These are phyloP conservation scores for Corynespora cassiicola DNA, from an alignment of 2,329 filamentous ascomycete genomes.

Conservation along the genomic window DNA sequence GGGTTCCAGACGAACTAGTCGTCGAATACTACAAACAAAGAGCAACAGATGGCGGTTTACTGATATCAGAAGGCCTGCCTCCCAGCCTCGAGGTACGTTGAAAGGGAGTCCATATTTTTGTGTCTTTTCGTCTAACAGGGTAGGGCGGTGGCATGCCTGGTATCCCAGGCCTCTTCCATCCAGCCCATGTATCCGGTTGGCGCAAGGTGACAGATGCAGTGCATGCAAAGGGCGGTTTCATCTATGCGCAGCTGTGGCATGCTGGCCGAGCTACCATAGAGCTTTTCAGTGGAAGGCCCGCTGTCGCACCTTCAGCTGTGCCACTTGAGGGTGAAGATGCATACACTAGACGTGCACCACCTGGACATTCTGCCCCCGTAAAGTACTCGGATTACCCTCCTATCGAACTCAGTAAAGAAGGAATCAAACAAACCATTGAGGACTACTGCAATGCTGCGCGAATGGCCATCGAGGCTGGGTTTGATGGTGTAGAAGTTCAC, in stretches of 20 bases:
- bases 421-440: slow-evolving; percentile 50
- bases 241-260: slow-evolving; percentile 52
- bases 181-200: slow-evolving; percentile 55
- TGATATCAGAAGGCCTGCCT: slow-evolving; percentile 64
- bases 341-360: slow-evolving; percentile 37
- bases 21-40: slow-evolving; percentile 60
- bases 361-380: slow-evolving; percentile 30
- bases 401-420: slow-evolving; percentile 50
- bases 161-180: slow-evolving; percentile 33
- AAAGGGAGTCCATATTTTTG: not conserved
- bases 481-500: slow-evolving; percentile 61
- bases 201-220: slow-evolving; percentile 55
- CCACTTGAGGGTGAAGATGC: slow-evolving; percentile 55
- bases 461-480: slow-evolving; percentile 63
- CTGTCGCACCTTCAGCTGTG: slow-evolving; percentile 50
- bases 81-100: slow-evolving; percentile 51
- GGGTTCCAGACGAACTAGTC: slow-evolving; percentile 49
- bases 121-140: too few species aligned
- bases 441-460: slow-evolving; percentile 55
- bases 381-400: slow-evolving; percentile 36
- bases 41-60: slow-evolving; percentile 57
- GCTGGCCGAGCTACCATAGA: slow-evolving; percentile 52
- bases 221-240: slow-evolving; percentile 55
- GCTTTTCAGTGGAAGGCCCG: slow-evolving; percentile 46
- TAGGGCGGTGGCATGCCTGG: slow-evolving; percentile 41